Evolutionary conservation across 1,284 basidiomycete species (phyloP).

Genomic region (Gymnopus androsaceus): DNA sequence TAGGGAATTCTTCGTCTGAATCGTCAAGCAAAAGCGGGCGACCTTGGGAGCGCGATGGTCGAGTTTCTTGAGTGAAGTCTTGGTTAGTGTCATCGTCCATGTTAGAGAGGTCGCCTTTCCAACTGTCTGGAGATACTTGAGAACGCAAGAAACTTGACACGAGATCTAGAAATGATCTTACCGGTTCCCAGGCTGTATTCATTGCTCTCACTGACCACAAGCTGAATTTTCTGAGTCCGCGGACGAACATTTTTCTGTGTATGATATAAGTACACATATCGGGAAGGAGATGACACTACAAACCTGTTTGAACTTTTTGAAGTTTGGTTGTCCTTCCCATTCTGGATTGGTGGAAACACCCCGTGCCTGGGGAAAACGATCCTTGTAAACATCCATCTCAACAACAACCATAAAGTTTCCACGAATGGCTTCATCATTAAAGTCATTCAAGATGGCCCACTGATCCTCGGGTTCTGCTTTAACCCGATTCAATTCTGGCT

Average conservation of each 20-base stretch:
- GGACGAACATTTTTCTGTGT: slow-evolving; percentile 29
- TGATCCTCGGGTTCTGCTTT: slow-evolving; percentile 35
- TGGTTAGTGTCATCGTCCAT: not conserved
- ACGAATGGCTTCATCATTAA: slow-evolving; percentile 64
- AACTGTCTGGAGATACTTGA: not conserved
- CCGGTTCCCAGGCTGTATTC: slow-evolving; percentile 60
- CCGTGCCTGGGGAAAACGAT: slow-evolving; percentile 20
- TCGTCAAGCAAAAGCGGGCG: slow-evolving; percentile 24
- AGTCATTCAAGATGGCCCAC: slow-evolving; percentile 72
- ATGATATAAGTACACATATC: not conserved
- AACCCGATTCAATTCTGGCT: slow-evolving; percentile 46
- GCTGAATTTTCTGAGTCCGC: slow-evolving; percentile 45
- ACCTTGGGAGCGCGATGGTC: slow-evolving; percentile 10
- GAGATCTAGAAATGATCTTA: slow-evolving; percentile 33
- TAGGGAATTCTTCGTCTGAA: slow-evolving; percentile 37
- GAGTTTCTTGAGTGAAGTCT: not conserved
- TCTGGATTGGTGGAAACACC: slow-evolving; percentile 32
- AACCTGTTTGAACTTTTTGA: slow-evolving; percentile 84
- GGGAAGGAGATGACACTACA: not conserved
- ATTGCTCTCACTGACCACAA: slow-evolving; percentile 52
- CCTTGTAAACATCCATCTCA: slow-evolving; percentile 60
- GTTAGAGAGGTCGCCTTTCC: slow-evolving; percentile 5
- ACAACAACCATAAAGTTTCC: slow-evolving; percentile 88
- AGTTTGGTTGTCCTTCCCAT: slow-evolving; percentile 70
- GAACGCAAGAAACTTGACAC: slow-evolving; percentile 8